A percentile compares a stretch with the other conserved stretches of the same genome.
Conservation (phyloP, 2,329 filamentous ascomycete species). For the Talaromyces sp. region DNA sequence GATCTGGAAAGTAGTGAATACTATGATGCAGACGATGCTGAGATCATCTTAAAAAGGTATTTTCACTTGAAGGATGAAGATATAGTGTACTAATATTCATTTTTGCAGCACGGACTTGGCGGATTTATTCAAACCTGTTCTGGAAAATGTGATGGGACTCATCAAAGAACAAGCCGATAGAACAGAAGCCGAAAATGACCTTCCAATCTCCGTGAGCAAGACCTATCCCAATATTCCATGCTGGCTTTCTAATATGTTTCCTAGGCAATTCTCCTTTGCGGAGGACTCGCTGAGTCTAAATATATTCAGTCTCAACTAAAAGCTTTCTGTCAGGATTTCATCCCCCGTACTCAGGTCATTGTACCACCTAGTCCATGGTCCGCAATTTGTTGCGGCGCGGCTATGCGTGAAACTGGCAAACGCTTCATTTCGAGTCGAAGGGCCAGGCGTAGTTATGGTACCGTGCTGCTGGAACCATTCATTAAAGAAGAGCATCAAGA, state of each 20-base stretch:
- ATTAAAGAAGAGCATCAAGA: neutral
- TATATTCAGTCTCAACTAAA: constrained; percentile 2
- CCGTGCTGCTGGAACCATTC: neutral
- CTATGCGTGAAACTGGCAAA: neutral
- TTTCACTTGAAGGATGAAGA: no score
- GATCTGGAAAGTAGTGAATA: neutral
- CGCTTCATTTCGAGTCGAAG: neutral
- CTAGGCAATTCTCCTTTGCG: constrained; percentile 13
- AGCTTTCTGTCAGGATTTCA: neutral
- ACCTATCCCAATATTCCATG: neutral
- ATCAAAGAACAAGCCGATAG: neutral
- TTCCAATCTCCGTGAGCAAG: neutral
- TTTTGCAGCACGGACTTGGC: neutral
- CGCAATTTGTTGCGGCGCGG: constrained; percentile 11
- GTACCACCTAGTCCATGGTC: constrained; percentile 12
- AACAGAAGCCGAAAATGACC: neutral
- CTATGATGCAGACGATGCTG: neutral
- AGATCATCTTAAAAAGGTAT: neutral
- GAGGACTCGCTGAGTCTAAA: constrained; percentile 5
- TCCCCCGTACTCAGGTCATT: neutral
- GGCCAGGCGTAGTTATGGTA: constrained; percentile 11
- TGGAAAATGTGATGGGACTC: neutral
- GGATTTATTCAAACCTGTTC: neutral
- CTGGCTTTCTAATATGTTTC: neutral
- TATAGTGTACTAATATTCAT: no score